phyloP scores from a whole-genome alignment of 371 early-diverging fungal species.

The Mucor sp. region DNA sequence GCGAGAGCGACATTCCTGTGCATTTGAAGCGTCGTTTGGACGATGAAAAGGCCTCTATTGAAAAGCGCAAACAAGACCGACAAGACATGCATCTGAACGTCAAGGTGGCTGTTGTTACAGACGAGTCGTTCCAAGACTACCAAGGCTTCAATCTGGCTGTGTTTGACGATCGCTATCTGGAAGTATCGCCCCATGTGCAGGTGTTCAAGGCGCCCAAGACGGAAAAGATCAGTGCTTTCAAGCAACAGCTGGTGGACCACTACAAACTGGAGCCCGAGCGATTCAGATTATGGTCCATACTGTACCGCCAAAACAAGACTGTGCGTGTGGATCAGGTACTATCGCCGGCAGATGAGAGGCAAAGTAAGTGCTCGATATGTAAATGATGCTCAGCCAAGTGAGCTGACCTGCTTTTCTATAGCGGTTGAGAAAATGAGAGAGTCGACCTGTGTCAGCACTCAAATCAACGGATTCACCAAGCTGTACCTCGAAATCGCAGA shows the following conservation, averaged over 20 bases:
- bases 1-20: conserved; percentile 73
- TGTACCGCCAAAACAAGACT: conserved; percentile 84
- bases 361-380: conserved; percentile 45
- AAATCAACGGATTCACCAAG: conserved; percentile 32
- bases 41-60: conserved; percentile 59
- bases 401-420: neutral
- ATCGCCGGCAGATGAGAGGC: conserved; percentile 34
- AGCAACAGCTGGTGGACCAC: conserved; percentile 52
- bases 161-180: conserved; percentile 58
- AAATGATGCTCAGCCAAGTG: neutral
- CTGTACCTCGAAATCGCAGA: conserved; percentile 41
- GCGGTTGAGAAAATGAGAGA: conserved; percentile 38
- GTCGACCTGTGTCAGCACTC: conserved; percentile 15
- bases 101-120: conserved; percentile 68
- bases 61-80: conserved; percentile 62
- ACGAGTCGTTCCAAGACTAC: conserved; percentile 65
- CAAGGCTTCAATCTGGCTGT: conserved; percentile 84
- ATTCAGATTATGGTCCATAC: conserved; percentile 85
- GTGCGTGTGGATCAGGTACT: conserved; percentile 78
- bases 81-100: conserved; percentile 74
- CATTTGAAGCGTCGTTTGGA: conserved; percentile 72
- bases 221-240: conserved; percentile 61
- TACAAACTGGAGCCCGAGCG: conserved; percentile 52
- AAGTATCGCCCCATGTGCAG: conserved; percentile 31
- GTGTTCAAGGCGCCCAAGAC: conserved; percentile 58